Percentiles rank a stretch among this genome's conserved stretches.
Evolutionary conservation across 108 stramenopile species (phyloP).

Genomic region (Nannochloropsis oceanica): DNA sequence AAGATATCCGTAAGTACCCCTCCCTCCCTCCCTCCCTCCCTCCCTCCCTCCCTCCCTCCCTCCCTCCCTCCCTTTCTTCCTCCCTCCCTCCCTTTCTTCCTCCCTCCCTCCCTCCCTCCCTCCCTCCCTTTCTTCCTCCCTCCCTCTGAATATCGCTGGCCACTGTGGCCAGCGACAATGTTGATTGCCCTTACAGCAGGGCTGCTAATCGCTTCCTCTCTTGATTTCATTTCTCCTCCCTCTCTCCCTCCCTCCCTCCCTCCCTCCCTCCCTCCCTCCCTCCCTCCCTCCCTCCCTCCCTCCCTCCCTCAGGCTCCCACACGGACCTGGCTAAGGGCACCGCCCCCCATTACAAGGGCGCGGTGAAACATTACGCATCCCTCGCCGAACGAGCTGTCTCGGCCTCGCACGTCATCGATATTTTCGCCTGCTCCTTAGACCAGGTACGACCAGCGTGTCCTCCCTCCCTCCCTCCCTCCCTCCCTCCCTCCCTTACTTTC

Average conservation of each 20-base stretch:
- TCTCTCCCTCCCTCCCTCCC: neutral
- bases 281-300: neutral
- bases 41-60: neutral
- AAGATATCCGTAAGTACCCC: neutral
- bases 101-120: neutral
- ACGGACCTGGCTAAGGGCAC: slow-evolving; percentile 74
- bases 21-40: neutral
- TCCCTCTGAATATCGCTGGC: too few species aligned
- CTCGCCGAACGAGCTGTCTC: slow-evolving; percentile 45
- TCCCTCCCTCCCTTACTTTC: neutral
- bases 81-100: neutral
- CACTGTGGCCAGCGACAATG: too few species aligned
- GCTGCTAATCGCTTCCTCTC: neutral
- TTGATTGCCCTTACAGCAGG: too few species aligned
- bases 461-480: neutral
- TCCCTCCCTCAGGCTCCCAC: slow-evolving; percentile 1
- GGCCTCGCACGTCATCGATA: slow-evolving; percentile 81
- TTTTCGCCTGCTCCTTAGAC: slow-evolving; percentile 95
- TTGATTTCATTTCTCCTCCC: neutral
- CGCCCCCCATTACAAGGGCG: slow-evolving; percentile 69
- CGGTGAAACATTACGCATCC: slow-evolving; percentile 77
- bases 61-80: neutral
- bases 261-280: neutral
- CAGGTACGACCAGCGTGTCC: slow-evolving; percentile 36
- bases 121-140: neutral